phyloP scores from a whole-genome alignment of 352 stramenopile species.

The Elongisporangium anandrum region DNA sequence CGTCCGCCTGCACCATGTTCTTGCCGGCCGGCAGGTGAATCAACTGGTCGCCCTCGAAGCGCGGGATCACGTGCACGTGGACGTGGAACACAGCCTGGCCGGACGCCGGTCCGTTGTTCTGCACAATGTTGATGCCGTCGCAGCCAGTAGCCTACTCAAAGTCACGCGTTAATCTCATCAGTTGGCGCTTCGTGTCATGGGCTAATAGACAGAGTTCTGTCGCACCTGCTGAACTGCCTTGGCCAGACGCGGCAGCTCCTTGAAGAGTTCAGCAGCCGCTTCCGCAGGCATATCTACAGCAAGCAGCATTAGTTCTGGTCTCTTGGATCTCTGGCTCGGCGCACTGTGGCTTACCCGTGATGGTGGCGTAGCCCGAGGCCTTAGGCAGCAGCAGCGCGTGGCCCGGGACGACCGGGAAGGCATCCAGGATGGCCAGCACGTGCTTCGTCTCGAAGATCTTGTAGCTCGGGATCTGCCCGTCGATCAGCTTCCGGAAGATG shows the following conservation, averaged over 20 bases:
- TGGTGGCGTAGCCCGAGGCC: conserved; percentile 48
- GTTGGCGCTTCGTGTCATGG: background rate
- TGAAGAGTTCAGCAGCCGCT: conserved; percentile 65
- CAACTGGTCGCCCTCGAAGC: conserved; percentile 56
- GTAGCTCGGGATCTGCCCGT: conserved; percentile 63
- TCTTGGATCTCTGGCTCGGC: background rate
- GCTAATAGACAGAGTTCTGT: background rate
- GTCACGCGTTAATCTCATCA: background rate
- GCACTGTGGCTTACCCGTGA: conserved; percentile 39
- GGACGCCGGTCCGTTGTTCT: conserved; percentile 70
- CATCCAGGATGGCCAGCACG: conserved; percentile 79
- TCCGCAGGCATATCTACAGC: conserved; percentile 59
- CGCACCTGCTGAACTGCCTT: conserved; percentile 63
- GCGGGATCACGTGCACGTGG: conserved; percentile 80
- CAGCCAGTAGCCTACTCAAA: conserved; percentile 41
- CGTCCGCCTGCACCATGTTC: conserved; percentile 61
- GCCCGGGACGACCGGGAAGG: conserved; percentile 60
- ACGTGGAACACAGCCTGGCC: conserved; percentile 77
- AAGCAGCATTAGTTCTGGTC: background rate
- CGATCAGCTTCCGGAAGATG: conserved; percentile 82
- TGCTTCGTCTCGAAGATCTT: conserved; percentile 88
- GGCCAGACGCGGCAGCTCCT: conserved; percentile 65
- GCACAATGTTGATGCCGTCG: conserved; percentile 74
- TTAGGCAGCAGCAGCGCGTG: conserved; percentile 79
- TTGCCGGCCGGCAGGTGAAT: conserved; percentile 46